Conservation (phyloP, 2,329 filamentous ascomycete species). For the Amesomyces nigricolor region DNA sequence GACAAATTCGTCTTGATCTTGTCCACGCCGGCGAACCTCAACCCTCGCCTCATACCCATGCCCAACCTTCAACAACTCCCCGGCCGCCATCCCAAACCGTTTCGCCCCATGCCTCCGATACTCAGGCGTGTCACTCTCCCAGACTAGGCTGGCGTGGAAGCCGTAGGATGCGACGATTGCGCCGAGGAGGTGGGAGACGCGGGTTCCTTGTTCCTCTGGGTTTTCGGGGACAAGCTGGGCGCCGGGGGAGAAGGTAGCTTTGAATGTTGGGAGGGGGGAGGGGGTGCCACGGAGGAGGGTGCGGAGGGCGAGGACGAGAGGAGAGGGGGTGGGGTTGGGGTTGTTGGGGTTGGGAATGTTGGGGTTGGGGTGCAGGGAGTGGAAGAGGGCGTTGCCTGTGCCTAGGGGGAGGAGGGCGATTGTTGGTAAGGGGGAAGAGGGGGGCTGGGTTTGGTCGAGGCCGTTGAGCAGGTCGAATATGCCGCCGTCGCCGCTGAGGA, state of each 20-base stretch:
- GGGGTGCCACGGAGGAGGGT: slow-evolving; percentile 55
- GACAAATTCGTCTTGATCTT: not conserved
- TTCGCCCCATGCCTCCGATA: slow-evolving; percentile 72
- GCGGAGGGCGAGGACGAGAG: slow-evolving; percentile 46
- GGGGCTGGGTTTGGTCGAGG: slow-evolving; percentile 26
- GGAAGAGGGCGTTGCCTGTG: slow-evolving; percentile 60
- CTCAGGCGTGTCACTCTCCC: slow-evolving; percentile 79
- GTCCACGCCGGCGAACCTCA: slow-evolving; percentile 24
- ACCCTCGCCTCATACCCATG: slow-evolving; percentile 47
- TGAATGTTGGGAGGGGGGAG: slow-evolving; percentile 55
- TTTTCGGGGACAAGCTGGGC: slow-evolving; percentile 40
- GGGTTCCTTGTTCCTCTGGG: slow-evolving; percentile 14
- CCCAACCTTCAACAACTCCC: slow-evolving; percentile 58
- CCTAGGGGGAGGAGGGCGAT: slow-evolving; percentile 56
- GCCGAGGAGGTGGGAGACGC: slow-evolving; percentile 52
- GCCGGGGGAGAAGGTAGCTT: slow-evolving; percentile 54
- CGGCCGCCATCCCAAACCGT: slow-evolving; percentile 80
- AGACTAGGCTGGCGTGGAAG: slow-evolving; percentile 81
- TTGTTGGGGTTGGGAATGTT: slow-evolving; percentile 35
- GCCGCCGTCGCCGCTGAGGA: slow-evolving; percentile 85
- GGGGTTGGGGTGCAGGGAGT: slow-evolving; percentile 54
- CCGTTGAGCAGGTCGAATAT: slow-evolving; percentile 76
- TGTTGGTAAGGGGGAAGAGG: slow-evolving; percentile 32
- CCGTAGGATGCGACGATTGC: slow-evolving; percentile 87
- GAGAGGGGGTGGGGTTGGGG: slow-evolving; percentile 32